Conservation (phyloP, 805 yeast species). For the Zygosaccharomyces lentus region DNA sequence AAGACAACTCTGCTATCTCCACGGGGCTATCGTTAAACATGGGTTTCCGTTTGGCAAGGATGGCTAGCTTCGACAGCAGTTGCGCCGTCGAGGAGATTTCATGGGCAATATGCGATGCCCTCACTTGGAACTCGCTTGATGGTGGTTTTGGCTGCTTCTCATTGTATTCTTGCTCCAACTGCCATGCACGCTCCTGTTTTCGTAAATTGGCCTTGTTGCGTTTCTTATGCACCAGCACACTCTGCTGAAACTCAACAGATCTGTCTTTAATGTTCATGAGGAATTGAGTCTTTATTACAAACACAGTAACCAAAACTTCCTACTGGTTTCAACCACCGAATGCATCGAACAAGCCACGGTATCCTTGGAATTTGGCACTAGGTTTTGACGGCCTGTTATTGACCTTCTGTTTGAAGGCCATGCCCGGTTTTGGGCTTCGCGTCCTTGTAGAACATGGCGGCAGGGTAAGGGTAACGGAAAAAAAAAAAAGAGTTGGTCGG, state of each 20-base stretch:
- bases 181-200: conserved; percentile 17
- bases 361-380: not conserved
- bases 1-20: conserved; percentile 88
- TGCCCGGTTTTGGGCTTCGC: conserved; percentile 4
- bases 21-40: conserved; percentile 90
- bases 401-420: not conserved
- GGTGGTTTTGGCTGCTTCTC: conserved; percentile 37
- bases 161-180: conserved; percentile 18
- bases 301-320: not conserved
- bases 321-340: not conserved
- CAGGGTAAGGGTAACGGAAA: conserved; percentile 6
- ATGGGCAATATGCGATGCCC: conserved; percentile 80
- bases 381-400: not conserved
- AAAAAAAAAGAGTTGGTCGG: too few species aligned
- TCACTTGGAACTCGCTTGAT: conserved; percentile 57
- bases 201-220: conserved; percentile 40
- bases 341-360: not conserved
- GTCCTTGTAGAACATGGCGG: not conserved
- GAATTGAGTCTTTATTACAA: conserved; percentile 2
- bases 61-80: conserved; percentile 72
- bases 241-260: conserved; percentile 88
- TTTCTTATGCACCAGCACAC: conserved; percentile 72
- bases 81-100: conserved; percentile 86
- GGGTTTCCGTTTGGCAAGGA: conserved; percentile 82
- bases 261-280: conserved; percentile 59